Conservation (phyloP, 495 filamentous ascomycete species). For the Aspergillus taichungensis region DNA sequence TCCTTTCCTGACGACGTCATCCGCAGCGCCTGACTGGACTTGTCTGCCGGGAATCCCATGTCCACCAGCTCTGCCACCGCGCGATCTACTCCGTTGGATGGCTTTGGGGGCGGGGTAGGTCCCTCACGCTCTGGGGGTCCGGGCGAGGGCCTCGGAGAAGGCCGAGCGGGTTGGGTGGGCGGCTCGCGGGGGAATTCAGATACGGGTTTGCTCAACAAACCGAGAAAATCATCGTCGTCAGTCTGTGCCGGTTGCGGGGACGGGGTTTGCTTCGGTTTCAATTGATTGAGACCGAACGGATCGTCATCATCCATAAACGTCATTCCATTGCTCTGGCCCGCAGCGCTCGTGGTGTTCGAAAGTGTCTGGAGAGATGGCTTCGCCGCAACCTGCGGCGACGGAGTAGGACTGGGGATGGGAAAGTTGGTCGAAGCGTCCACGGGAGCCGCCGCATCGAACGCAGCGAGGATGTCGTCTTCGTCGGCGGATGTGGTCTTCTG, state of each 20-base stretch:
- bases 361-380: slow-evolving; percentile 7
- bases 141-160: slow-evolving; percentile 14
- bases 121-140: slow-evolving; percentile 39
- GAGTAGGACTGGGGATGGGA: slow-evolving; percentile 34
- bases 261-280: slow-evolving; percentile 39
- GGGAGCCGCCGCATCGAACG: slow-evolving; percentile 50
- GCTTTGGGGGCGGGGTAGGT: slow-evolving; percentile 26
- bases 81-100: slow-evolving; percentile 58
- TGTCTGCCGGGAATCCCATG: slow-evolving; percentile 85
- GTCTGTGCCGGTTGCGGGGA: slow-evolving; percentile 23
- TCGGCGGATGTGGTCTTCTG: slow-evolving; percentile 22
- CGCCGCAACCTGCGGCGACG: slow-evolving; percentile 19
- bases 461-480: slow-evolving; percentile 55
- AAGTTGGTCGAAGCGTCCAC: slow-evolving; percentile 56
- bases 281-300: slow-evolving; percentile 73
- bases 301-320: slow-evolving; percentile 49
- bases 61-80: slow-evolving; percentile 88
- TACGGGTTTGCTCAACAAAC: slow-evolving; percentile 76
- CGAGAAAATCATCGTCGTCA: slow-evolving; percentile 78
- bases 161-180: slow-evolving; percentile 7
- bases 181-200: slow-evolving; percentile 55
- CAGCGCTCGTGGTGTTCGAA: slow-evolving; percentile 14
- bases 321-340: slow-evolving; percentile 11
- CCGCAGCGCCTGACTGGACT: slow-evolving; percentile 64
- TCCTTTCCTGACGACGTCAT: slow-evolving; percentile 72